Conservation (phyloP, 2,329 filamentous ascomycete genomes). For the Ceratocystis cubensis region DNA sequence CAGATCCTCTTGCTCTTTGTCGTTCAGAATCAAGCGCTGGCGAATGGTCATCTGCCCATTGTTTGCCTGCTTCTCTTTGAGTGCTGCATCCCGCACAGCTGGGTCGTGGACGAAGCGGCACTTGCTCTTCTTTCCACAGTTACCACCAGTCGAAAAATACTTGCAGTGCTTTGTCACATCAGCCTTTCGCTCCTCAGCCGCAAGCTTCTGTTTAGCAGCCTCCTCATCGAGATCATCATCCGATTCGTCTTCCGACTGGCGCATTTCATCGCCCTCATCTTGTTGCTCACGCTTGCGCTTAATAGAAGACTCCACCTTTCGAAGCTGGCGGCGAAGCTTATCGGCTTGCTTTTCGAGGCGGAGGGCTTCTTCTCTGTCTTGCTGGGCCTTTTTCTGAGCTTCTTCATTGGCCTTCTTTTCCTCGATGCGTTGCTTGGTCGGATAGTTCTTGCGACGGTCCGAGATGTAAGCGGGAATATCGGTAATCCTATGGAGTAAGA, state of each 20-base stretch:
- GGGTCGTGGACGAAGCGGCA: conserved; percentile 59
- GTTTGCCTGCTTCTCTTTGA: conserved; percentile 51
- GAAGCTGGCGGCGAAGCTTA: conserved; percentile 50
- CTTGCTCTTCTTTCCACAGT: conserved; percentile 62
- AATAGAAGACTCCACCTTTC: conserved; percentile 57
- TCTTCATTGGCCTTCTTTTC: conserved; percentile 45
- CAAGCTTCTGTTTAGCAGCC: conserved; percentile 23
- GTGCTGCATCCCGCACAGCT: conserved; percentile 48
- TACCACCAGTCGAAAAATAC: conserved; percentile 56
- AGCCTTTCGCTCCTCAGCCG: conserved; percentile 36
- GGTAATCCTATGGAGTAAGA: conserved; percentile 34
- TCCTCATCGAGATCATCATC: conserved; percentile 46
- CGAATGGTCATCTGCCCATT: conserved; percentile 53
- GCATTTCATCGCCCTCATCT: conserved; percentile 55
- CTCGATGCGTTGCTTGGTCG: conserved; percentile 58
- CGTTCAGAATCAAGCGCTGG: conserved; percentile 53
- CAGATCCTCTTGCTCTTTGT: conserved; percentile 55
- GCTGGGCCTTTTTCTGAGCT: conserved; percentile 41
- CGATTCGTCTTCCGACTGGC: conserved; percentile 36
- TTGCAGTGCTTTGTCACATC: conserved; percentile 56
- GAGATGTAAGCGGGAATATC: conserved; percentile 71
- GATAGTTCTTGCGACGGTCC: conserved; percentile 67
- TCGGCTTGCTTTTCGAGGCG: conserved; percentile 46
- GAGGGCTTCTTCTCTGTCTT: conserved; percentile 38
- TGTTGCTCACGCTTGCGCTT: conserved; percentile 57